Conservation (phyloP, 1,284 basidiomycete genomes). For the Cryptococcus sp. region DNA sequence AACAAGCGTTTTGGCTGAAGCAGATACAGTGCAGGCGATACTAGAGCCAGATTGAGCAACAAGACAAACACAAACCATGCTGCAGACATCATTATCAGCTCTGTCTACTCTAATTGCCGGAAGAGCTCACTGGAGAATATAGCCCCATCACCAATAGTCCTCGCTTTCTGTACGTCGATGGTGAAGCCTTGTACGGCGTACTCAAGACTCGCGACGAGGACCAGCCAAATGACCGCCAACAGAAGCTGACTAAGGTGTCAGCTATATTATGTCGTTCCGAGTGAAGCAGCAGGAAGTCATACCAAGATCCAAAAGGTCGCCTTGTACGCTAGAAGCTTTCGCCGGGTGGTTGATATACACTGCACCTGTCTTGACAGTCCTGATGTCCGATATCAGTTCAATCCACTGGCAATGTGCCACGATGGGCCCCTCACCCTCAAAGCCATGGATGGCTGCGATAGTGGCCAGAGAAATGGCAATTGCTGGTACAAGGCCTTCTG, state of each 20-base stretch:
- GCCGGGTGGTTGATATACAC: constrained; percentile 61
- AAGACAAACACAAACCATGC: constrained; percentile 57
- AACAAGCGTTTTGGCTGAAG: constrained; percentile 65
- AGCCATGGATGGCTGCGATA: constrained; percentile 55
- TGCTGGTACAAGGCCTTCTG: constrained; percentile 64
- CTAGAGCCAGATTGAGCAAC: constrained; percentile 64
- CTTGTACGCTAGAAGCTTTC: constrained; percentile 62
- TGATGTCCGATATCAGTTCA: constrained; percentile 8
- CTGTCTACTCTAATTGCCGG: too few relatives aligned
- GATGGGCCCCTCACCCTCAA: constrained; percentile 57
- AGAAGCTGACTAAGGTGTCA: constrained; percentile 34
- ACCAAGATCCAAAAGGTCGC: constrained; percentile 64
- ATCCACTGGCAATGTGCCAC: too few relatives aligned
- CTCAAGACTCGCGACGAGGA: constrained; percentile 62
- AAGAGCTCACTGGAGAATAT: constrained; percentile 63
- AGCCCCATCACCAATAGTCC: constrained; percentile 63
- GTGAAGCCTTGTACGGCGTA: constrained; percentile 63
- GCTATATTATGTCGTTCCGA: background rate
- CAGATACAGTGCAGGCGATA: constrained; percentile 65
- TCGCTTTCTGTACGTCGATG: constrained; percentile 48
- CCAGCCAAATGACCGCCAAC: constrained; percentile 61
- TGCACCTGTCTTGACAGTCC: constrained; percentile 52
- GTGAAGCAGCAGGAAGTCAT: background rate
- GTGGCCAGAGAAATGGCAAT: constrained; percentile 61
- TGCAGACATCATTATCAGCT: constrained; percentile 6